These are phyloP conservation scores for Blastobotrys muscicola DNA, from an alignment of 805 yeast genomes.

Conservation along the genomic window DNA sequence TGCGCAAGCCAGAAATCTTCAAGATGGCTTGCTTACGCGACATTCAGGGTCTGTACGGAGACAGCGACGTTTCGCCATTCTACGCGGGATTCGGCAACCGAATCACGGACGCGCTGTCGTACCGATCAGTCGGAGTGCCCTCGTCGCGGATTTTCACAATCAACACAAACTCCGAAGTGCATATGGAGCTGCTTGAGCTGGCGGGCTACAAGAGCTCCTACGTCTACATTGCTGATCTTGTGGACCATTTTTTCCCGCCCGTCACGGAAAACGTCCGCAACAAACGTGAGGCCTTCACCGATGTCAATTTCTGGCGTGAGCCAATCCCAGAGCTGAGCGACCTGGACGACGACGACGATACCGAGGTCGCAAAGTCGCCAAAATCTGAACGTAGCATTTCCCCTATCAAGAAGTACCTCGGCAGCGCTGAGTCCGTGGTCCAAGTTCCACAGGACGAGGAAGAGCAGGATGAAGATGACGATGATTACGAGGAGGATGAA, in stretches of 20 bases:
- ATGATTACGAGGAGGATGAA: slow-evolving; percentile 13
- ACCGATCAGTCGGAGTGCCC: slow-evolving; percentile 88
- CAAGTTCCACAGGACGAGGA: slow-evolving; percentile 20
- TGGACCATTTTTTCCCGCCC: slow-evolving; percentile 96
- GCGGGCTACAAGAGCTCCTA: slow-evolving; percentile 89
- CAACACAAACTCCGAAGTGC: slow-evolving; percentile 94
- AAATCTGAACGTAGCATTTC: neutral
- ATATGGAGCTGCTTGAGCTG: slow-evolving; percentile 88
- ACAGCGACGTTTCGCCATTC: slow-evolving; percentile 50
- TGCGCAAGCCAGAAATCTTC: slow-evolving; percentile 96
- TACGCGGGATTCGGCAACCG: slow-evolving; percentile 97
- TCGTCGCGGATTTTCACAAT: slow-evolving; percentile 91
- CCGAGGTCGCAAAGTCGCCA: slow-evolving; percentile 5
- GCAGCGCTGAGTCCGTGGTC: neutral
- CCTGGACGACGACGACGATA: slow-evolving; percentile 13
- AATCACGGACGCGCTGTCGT: slow-evolving; percentile 92
- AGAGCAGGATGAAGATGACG: slow-evolving; percentile 24
- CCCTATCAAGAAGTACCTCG: neutral
- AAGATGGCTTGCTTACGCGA: slow-evolving; percentile 95
- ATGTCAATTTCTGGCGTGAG: slow-evolving; percentile 87
- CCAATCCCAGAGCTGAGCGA: slow-evolving; percentile 48
- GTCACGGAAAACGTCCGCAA: slow-evolving; percentile 33
- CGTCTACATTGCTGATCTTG: slow-evolving; percentile 82
- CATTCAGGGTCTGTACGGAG: slow-evolving; percentile 58
- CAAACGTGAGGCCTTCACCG: slow-evolving; percentile 58